These are phyloP conservation scores for Aspergillus carlsbadensis DNA, from an alignment of 495 filamentous ascomycete species.

Conservation along the genomic window DNA sequence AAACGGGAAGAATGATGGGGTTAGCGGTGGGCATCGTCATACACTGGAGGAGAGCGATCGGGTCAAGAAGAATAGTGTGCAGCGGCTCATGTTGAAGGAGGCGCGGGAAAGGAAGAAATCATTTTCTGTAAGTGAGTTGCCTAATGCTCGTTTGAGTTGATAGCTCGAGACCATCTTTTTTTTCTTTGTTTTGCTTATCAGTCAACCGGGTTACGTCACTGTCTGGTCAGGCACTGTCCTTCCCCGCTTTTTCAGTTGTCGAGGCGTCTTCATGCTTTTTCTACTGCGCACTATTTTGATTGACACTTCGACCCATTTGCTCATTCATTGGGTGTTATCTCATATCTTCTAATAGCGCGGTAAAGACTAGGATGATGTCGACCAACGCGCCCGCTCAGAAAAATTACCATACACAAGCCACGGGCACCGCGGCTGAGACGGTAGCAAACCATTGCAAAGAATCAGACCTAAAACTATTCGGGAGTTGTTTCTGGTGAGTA, in stretches of 20 bases:
- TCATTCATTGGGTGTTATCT: slow-evolving; percentile 8
- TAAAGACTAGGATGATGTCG: slow-evolving; percentile 43
- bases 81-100: slow-evolving; percentile 62
- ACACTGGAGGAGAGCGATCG: slow-evolving; percentile 75
- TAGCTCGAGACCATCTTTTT: slow-evolving; percentile 17
- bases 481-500: slow-evolving; percentile 89
- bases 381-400: slow-evolving; percentile 55
- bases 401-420: slow-evolving; percentile 79
- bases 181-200: neutral
- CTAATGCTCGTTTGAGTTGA: neutral
- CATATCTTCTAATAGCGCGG: slow-evolving; percentile 7
- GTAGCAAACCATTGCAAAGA: slow-evolving; percentile 69
- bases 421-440: slow-evolving; percentile 73
- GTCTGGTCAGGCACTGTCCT: neutral
- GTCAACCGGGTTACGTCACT: slow-evolving; percentile 18
- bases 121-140: slow-evolving; percentile 50
- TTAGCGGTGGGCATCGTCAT: slow-evolving; percentile 70
- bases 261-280: neutral
- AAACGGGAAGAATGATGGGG: slow-evolving; percentile 69
- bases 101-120: slow-evolving; percentile 67
- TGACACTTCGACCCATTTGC: neutral
- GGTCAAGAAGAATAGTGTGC: slow-evolving; percentile 82
- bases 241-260: slow-evolving; percentile 12
- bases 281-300: neutral
- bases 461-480: slow-evolving; percentile 76